Conservation (phyloP, 257 asterid genomes). For the Rehmannia glutinosa region DNA sequence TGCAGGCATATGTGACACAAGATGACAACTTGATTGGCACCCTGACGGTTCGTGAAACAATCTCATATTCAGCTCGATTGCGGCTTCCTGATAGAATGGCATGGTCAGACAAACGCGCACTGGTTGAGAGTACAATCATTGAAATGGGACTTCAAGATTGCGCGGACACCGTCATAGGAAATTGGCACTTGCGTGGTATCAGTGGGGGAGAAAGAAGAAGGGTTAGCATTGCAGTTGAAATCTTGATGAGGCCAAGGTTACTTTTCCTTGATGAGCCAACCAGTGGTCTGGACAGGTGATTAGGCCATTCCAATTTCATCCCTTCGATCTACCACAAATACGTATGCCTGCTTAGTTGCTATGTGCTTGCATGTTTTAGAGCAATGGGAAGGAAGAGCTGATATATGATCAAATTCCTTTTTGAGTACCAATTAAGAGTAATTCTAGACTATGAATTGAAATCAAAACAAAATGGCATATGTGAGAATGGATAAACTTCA, state of each 20-base stretch:
- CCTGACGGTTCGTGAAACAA: conserved; percentile 85
- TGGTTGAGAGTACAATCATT: conserved; percentile 87
- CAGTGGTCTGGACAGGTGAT: conserved; percentile 94
- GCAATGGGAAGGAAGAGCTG: no score
- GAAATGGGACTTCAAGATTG: conserved; percentile 99
- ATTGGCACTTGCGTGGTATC: conserved; percentile 94
- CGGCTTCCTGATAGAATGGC: conserved; percentile 87
- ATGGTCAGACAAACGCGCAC: conserved; percentile 63
- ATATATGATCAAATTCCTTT: no score
- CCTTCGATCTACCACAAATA: neutral
- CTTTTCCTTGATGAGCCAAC: conserved; percentile 97
- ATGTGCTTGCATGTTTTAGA: no score
- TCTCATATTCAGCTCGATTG: conserved; percentile 73
- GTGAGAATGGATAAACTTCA: no score
- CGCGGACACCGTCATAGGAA: conserved; percentile 93
- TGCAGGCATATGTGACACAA: conserved; percentile 93
- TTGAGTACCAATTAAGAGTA: no score
- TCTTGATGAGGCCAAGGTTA: conserved; percentile 86
- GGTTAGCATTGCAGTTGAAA: conserved; percentile 92
- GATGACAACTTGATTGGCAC: conserved; percentile 96
- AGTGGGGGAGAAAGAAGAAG: conserved; percentile 95
- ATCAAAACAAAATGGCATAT: no score
- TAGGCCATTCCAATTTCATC: neutral
- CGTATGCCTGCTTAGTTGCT: neutral
- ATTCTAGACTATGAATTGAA: no score